phyloP scores from a whole-genome alignment of 2,329 filamentous ascomycete species.

The Lecanicillium sp. region DNA sequence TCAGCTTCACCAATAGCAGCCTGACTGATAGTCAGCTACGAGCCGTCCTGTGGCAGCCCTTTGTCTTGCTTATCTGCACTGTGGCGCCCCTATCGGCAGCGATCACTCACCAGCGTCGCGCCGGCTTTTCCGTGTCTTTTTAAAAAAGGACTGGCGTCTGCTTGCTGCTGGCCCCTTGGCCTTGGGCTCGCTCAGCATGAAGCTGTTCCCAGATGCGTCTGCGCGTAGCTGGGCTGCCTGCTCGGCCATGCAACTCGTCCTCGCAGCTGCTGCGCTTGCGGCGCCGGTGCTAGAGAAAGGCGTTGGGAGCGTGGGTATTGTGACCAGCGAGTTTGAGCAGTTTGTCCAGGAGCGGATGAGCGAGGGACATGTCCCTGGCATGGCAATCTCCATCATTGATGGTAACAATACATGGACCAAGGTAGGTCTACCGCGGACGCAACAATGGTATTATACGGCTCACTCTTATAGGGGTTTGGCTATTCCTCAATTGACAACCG shows the following conservation, averaged over 20 bases:
- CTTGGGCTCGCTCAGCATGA: too few species aligned
- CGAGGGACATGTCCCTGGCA: slow-evolving; percentile 34
- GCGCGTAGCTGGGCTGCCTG: slow-evolving; percentile 12
- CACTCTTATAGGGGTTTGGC: slow-evolving; percentile 38
- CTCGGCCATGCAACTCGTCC: slow-evolving; percentile 1
- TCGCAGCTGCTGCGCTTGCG: background rate
- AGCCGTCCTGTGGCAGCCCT: too few species aligned
- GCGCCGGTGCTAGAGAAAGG: background rate
- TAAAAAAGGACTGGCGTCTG: too few species aligned
- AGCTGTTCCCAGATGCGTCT: too few species aligned
- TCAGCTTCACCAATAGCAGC: too few species aligned
- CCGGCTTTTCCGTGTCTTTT: too few species aligned
- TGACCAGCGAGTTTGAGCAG: slow-evolving; percentile 16
- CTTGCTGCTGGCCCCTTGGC: too few species aligned
- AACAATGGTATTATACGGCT: slow-evolving; percentile 10
- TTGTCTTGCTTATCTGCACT: too few species aligned
- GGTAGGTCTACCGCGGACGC: slow-evolving; percentile 18
- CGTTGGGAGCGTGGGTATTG: slow-evolving; percentile 9
- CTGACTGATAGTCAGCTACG: too few species aligned
- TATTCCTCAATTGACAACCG: slow-evolving; percentile 29
- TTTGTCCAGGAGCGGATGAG: slow-evolving; percentile 26
- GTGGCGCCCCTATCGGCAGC: too few species aligned
- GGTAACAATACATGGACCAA: slow-evolving; percentile 30
- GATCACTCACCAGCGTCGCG: too few species aligned
- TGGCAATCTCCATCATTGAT: slow-evolving; percentile 36